Evolutionary conservation across 2,329 filamentous ascomycete genomes (phyloP), one percentile per base, ranked within the genome.

Genomic region (Paecilomyces fulvus): DNA sequence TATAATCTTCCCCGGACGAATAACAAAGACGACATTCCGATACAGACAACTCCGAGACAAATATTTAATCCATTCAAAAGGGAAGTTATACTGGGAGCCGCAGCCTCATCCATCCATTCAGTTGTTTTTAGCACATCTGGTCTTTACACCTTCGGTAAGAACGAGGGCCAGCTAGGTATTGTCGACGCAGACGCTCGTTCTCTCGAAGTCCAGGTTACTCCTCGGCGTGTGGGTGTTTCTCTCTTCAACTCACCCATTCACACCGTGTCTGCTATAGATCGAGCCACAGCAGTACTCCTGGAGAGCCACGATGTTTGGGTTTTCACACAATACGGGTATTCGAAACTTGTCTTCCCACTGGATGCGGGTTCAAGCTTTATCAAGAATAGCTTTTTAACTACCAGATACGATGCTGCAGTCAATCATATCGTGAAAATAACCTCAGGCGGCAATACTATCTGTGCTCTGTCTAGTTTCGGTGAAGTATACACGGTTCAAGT

Each of bases 131-230:
- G 90, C 0, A 80, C 82, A 1, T 83, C 84, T 0, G 89, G 90
- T 1, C 75, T 99, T 1, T 99, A 89, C 68, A 95, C 90, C 1
- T 99, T 95, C 80, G 94, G 94, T 21, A 95, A 94, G 65, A 99
- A 97, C 65, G 85, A 91, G 63, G 94, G 94, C 1, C 94, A 99
- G 70, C 81, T 99, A 51, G 94, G 91, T 4, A 80, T 99, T 54
- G 91, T 96, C 75, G 94, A 96, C 70, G 92, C 94, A 0, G 92
- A 97, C 73, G 95, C 94, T 25, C 85, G 92, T 50, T 96, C 91
- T 0, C 80, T 97, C 4, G 89, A 94, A 63, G 77, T 87, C n/a
- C 94, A 97, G 67, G 75, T 82, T 20, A 85, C 83, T 0, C 94
- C 94, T 23, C 84, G 94, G 51, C 92, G 88, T 67, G 92, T 99